A percentile compares a stretch with the other conserved stretches of the same genome.
These are phyloP conservation scores for Xerophyta viscosa DNA, from an alignment of 106 monocot genomes.

Conservation along the genomic window DNA sequence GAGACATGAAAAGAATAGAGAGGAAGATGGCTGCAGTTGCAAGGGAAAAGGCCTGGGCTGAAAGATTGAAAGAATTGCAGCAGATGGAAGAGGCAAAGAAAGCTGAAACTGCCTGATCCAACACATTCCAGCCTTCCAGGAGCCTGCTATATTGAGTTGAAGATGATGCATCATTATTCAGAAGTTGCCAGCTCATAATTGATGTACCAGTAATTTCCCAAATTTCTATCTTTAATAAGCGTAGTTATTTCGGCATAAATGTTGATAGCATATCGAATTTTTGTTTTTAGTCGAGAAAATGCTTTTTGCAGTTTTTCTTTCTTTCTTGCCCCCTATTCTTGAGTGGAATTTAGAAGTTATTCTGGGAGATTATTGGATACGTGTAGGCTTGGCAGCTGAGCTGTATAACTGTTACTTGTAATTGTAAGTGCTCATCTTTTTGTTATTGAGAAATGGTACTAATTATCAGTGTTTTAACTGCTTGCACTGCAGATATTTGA, in stretches of 20 bases:
- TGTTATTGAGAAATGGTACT: no score
- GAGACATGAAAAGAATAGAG: conserved; percentile 61
- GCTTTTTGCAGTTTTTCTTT: background rate
- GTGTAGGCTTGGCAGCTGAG: no score
- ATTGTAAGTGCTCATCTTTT: no score
- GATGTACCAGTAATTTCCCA: background rate
- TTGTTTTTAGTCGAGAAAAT: background rate
- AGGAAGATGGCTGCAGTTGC: conserved; percentile 97
- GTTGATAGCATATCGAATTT: background rate
- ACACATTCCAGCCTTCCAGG: background rate
- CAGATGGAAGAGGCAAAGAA: conserved; percentile 67
- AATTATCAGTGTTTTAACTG: no score
- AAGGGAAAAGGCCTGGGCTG: conserved; percentile 86
- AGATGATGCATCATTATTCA: background rate
- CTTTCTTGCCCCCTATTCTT: no score
- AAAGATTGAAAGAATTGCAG: conserved; percentile 68
- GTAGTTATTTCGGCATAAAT: background rate
- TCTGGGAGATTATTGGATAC: no score
- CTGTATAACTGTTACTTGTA: no score
- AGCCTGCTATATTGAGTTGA: background rate
- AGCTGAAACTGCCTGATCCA: conserved; percentile 27
- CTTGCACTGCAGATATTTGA: no score
- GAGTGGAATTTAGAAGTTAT: no score
- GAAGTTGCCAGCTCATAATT: background rate
- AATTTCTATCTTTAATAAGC: background rate